Conservation (phyloP, 805 yeast genomes). For the Yarrowia osloensis region DNA sequence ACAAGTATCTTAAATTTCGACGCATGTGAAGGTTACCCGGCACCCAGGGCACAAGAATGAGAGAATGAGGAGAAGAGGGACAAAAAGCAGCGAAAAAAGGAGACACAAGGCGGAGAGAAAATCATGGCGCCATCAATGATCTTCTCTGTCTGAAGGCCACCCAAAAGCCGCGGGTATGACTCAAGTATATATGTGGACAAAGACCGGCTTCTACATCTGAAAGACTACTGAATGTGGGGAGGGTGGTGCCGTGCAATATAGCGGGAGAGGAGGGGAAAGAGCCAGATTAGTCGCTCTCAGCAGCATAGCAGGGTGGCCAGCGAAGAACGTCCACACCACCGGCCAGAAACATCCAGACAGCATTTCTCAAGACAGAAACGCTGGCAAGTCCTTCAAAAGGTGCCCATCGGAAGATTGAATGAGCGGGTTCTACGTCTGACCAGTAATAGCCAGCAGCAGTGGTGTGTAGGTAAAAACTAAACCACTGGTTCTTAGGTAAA, state of each 20-base stretch:
- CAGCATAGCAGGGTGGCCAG: background rate
- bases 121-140: background rate
- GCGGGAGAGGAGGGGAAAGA: background rate
- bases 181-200: background rate
- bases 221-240: background rate
- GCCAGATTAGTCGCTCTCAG: background rate
- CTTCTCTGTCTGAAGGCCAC: background rate
- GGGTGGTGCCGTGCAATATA: background rate
- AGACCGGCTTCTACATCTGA: background rate
- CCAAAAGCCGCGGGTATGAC: constrained; percentile 3
- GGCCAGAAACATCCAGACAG: background rate
- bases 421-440: constrained; percentile 5
- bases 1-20: constrained; percentile 14
- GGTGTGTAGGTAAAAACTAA: constrained; percentile 9
- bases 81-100: background rate
- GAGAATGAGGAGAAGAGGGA: background rate
- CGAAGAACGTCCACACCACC: background rate
- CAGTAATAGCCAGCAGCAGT: constrained; percentile 19
- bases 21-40: constrained; percentile 22
- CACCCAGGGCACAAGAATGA: background rate
- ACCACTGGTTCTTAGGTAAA: constrained; percentile 7
- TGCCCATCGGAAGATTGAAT: background rate
- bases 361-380: background rate
- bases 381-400: background rate
- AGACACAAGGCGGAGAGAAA: background rate